Evolutionary conservation across 2,329 filamentous ascomycete genomes (phyloP), one percentile per base, ranked within the genome.

Genomic region (Purpureocillium takamizusanense): DNA sequence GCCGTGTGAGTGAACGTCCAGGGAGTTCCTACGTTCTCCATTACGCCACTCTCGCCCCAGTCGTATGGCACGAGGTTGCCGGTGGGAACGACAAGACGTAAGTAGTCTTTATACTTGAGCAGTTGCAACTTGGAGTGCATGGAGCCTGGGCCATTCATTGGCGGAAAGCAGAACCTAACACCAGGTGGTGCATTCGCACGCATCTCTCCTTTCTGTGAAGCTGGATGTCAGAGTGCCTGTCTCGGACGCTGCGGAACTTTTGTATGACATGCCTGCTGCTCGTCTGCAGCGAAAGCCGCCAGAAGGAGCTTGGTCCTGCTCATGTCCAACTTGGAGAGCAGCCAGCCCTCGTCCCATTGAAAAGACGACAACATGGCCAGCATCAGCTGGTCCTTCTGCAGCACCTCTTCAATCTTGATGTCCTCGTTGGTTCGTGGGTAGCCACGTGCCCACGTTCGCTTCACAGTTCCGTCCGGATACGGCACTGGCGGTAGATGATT

Each of bases 81-180:
- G 4, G 83, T 90, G 0, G 92, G 88, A 2, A 97, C 69, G 1
- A 83, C 90, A 33, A 98, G 70, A 7, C 92, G 78, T 13, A 95
- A 61, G 55, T 88, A 80, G 2, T 63, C 63, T 0, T 74, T 63
- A 49, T 87, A 86, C 50, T 88, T 90, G n/a, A 97, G 70, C 2
- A 97, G 62, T 73, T 94, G 89, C 32, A 97, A 68, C 56, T 98
- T 97, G 36, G 87, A 94, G 60, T 97, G 92, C 88, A 97, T 95
- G 50, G 73, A 80, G 17, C 80, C 82, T 6, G 75, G 67, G 2
- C 78, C 75, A 31, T 77, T 68, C 85, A 95, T 90, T 2, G 74
- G 73, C 13, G 90, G 90, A 53, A 97, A 95, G 55, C 86, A 88
- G 39, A 81, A 81, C 15, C 75, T 75, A 39, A 94, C 69, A 29